Evolutionary conservation across 495 filamentous ascomycete species (phyloP), one percentile per base, ranked within the genome.

Genomic region (Sporormia fimetaria): DNA sequence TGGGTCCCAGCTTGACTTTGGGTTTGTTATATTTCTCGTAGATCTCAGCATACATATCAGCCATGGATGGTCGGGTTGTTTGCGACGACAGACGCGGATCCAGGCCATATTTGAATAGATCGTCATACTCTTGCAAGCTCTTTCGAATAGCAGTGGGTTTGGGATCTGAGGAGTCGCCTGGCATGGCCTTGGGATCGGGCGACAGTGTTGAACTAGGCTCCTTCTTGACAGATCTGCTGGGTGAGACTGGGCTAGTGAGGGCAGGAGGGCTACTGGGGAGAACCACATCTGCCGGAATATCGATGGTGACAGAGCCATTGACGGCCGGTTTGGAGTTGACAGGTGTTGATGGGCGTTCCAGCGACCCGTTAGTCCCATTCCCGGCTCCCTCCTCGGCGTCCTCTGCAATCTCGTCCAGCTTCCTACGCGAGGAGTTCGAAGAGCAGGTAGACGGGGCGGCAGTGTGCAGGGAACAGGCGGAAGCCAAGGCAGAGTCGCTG

Each of bases 381-480:
- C 65, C 50, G 63, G 59, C 48, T 70, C 52, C 63, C 51, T 98
- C 90, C 52, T 80, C 76, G 16, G 68, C 70, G 69, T 80, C 78
- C 58, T 95, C 90, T 33, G 81, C 78, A 56, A 94, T 96, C 60
- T 90, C 90, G 67, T 85, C 78, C 56, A 96, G 63, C 47, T 78
- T 74, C 18, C 40, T 61, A 74, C 79, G 46, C 87, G 67, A 22
- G 83, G 92, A 50, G 57, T 76, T 83, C 2, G 86, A 93, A 8
- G 87, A 94, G 21, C 79, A 85, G 32, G 82, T 82, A 7, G 87
- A 92, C 18, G 80, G 80, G 18, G 86, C 83, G 8, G 87, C 85
- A 15, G 87, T 81, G 61, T 98, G 90, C 31, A 94, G 71, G 11
- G 85, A 81, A 60, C 86, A 95, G 37, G 83, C 85, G 11, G 87